These are phyloP conservation scores for Candida cerambycidarum DNA, from an alignment of 805 yeast genomes.

Conservation along the genomic window DNA sequence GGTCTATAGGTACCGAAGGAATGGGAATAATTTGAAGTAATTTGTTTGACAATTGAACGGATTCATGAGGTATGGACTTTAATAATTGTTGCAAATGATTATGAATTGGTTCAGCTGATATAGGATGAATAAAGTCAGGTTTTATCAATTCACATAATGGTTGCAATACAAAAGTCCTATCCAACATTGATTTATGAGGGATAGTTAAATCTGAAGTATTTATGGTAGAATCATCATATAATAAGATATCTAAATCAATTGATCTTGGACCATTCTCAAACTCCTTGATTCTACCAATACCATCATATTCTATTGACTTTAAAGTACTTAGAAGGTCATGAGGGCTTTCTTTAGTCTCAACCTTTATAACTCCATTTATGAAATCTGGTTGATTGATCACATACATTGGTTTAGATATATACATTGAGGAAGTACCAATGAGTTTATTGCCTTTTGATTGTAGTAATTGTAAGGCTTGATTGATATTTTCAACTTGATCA, in stretches of 20 bases:
- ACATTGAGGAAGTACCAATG: constrained; percentile 68
- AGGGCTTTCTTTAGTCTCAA: constrained; percentile 64
- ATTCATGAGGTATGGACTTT: constrained; percentile 30
- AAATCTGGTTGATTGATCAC: constrained; percentile 76
- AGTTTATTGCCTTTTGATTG: constrained; percentile 44
- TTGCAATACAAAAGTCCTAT: constrained; percentile 83
- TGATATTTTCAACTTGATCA: constrained; percentile 61
- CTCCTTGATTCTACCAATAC: constrained; percentile 67
- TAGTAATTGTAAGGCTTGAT: constrained; percentile 51
- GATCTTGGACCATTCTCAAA: constrained; percentile 91
- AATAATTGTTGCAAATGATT: constrained; percentile 60
- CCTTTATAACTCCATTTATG: constrained; percentile 76
- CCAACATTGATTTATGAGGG: constrained; percentile 88
- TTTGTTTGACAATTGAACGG: constrained; percentile 50
- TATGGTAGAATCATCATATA: constrained; percentile 61
- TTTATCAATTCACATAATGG: constrained; percentile 83
- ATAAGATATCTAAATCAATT: constrained; percentile 83
- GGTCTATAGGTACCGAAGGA: constrained; percentile 15
- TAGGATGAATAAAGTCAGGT: constrained; percentile 71
- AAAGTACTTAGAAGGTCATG: constrained; percentile 56
- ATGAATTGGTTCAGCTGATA: constrained; percentile 78
- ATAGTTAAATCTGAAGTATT: constrained; percentile 61
- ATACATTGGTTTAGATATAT: constrained; percentile 93
- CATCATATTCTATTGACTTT: constrained; percentile 76
- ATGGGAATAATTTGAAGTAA: constrained; percentile 54